Evolutionary conservation across 805 yeast genomes (phyloP).

Genomic region (Wickerhamiella spandovensis): DNA sequence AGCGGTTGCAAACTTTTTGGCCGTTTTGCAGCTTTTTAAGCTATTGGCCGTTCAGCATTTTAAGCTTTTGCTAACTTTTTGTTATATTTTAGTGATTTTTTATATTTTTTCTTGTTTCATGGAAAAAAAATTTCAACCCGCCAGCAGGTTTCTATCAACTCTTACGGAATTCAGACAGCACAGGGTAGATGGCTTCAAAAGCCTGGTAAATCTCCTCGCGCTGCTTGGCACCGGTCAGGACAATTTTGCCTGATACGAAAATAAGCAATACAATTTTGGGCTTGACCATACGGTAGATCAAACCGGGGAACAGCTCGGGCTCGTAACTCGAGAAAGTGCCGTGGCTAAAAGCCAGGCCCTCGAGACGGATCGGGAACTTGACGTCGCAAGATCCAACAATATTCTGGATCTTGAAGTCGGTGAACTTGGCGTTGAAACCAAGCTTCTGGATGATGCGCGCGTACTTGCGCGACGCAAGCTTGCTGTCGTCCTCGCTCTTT

Average conservation of each 20-base stretch:
- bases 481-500: slow-evolving; percentile 96
- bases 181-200: slow-evolving; percentile 96
- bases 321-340: slow-evolving; percentile 98
- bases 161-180: slow-evolving; percentile 93
- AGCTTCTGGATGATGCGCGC: slow-evolving; percentile 96
- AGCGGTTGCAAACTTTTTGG: too few species aligned
- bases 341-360: slow-evolving; percentile 94
- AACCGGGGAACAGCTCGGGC: slow-evolving; percentile 95
- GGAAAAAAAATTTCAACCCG: neutral
- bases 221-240: slow-evolving; percentile 96
- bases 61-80: too few species aligned
- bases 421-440: slow-evolving; percentile 94
- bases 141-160: neutral
- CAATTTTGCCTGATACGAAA: slow-evolving; percentile 95
- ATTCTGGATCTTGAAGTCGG: slow-evolving; percentile 95
- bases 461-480: slow-evolving; percentile 90
- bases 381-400: slow-evolving; percentile 98
- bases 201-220: slow-evolving; percentile 98
- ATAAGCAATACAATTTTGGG: slow-evolving; percentile 93
- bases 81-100: too few species aligned
- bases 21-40: too few species aligned
- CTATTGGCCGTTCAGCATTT: too few species aligned
- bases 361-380: slow-evolving; percentile 91
- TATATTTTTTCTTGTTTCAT: neutral
- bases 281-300: slow-evolving; percentile 98